These are phyloP conservation scores for Medicago ruthenica DNA, from an alignment of 306 rosid genomes.

Conservation along the genomic window DNA sequence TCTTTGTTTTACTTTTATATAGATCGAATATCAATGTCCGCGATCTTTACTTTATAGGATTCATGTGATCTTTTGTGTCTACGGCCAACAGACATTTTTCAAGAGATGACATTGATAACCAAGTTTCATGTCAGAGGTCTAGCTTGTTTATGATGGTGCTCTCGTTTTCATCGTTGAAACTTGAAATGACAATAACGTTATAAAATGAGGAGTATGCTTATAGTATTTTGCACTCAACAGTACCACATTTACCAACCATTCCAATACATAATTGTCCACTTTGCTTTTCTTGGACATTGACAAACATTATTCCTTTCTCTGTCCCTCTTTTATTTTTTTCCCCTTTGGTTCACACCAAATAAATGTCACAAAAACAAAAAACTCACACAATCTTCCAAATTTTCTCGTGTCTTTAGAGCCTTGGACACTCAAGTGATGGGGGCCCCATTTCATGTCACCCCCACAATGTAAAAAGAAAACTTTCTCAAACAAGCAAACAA, in stretches of 20 bases:
- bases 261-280: constrained; percentile 15
- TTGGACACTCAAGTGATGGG: constrained; percentile 51
- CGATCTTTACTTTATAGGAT: background rate
- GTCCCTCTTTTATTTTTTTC: background rate
- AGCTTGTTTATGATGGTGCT: background rate
- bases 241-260: constrained; percentile 40
- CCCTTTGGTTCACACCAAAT: constrained; percentile 33
- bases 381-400: constrained; percentile 46
- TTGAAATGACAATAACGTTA: constrained; percentile 40
- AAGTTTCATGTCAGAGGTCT: constrained; percentile 1
- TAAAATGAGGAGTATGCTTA: constrained; percentile 36
- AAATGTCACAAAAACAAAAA: constrained; percentile 18
- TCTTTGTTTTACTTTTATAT: background rate
- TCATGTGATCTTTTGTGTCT: background rate
- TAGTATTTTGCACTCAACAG: constrained; percentile 30
- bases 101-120: background rate
- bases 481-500: constrained; percentile 43
- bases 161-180: constrained; percentile 39
- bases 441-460: constrained; percentile 46
- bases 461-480: constrained; percentile 38
- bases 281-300: constrained; percentile 37
- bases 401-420: constrained; percentile 44
- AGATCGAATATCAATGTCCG: background rate
- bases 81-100: constrained; percentile 1
- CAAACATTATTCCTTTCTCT: constrained; percentile 37